Evolutionary conservation across 306 rosid genomes (phyloP), one percentile per base, ranked within the genome.

Genomic region (Gynostemma pentaphyllum): DNA sequence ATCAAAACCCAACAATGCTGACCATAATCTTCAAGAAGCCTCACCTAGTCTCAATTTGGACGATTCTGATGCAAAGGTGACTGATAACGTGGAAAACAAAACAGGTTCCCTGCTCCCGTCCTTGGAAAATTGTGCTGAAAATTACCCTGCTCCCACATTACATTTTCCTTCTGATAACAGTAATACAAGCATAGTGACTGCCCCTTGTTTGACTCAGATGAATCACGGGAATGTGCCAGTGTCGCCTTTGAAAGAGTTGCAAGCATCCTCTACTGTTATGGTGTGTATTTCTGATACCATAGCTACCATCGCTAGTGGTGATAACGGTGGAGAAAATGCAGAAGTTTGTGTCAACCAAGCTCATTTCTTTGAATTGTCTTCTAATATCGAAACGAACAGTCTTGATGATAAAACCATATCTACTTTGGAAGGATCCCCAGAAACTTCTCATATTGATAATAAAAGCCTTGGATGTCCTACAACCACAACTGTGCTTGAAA

Each of bases 1-100:
- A 51, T 48, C 37, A 39, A 62, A 69, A 51, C 52, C 73, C 21
- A 68, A 70, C 29, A 68, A 44, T 72, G 54, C 60, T 21, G 67
- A 49, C 68, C 70, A 42, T 52, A 59, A 51, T 71, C 67, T 61
- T 21, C 70, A 16, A 34, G 22, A 41, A 9, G 59, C 48, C 22
- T 50, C 18, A 8, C 32, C 72, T 50, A 30, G 50, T 49, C 23
- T 5, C 22, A 23, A 46, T 34, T 37, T 52, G 6, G 27, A 53
- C 16, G 27, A 34, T 22, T 51, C 40, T 26, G 64, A 23, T 48
- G 26, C 12, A 26, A 16, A 27, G 46, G 44, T 39, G 71, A 12
- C 3, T 11, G 65, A 26, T 37, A n/a, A 40, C 39, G 64, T 47
- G 45, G 60, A 44, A 44, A 67, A 44, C 23, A 40, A 57, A 53